Conservation (phyloP, 2,329 filamentous ascomycete species). For the Talaromyces sp. region DNA sequence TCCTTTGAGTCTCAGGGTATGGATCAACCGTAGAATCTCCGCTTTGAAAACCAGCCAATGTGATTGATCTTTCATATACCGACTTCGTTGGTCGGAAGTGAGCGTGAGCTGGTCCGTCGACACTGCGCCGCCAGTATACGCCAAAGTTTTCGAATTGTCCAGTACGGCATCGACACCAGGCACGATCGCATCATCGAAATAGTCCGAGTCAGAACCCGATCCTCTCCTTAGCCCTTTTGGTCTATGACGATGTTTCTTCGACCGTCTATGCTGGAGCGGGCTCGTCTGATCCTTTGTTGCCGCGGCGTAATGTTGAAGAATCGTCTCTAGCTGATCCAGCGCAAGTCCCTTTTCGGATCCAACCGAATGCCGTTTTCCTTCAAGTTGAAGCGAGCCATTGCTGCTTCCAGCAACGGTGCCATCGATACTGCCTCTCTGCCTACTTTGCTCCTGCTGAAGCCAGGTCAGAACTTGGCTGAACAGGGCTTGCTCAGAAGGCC, state of each 20-base stretch:
- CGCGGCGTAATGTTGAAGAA: slow-evolving; percentile 50
- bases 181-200: slow-evolving; percentile 77
- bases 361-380: slow-evolving; percentile 51
- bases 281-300: slow-evolving; percentile 30
- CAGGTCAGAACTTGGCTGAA: slow-evolving; percentile 76
- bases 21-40: slow-evolving; percentile 83
- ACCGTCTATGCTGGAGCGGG: slow-evolving; percentile 27
- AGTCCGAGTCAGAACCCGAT: slow-evolving; percentile 81
- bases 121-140: slow-evolving; percentile 62
- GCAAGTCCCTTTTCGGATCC: slow-evolving; percentile 69
- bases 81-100: slow-evolving; percentile 45
- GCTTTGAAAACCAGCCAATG: slow-evolving; percentile 86
- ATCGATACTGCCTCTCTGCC: slow-evolving; percentile 57
- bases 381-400: slow-evolving; percentile 24
- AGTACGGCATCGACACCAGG: slow-evolving; percentile 80
- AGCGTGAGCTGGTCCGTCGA: slow-evolving; percentile 46
- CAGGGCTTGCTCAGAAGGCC: slow-evolving; percentile 42
- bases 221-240: slow-evolving; percentile 40
- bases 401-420: slow-evolving; percentile 41
- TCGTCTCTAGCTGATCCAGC: slow-evolving; percentile 76
- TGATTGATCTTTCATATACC: slow-evolving; percentile 66
- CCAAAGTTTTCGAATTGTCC: slow-evolving; percentile 86
- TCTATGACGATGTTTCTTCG: slow-evolving; percentile 34
- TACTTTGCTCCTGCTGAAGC: slow-evolving; percentile 75
- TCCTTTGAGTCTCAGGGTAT: slow-evolving; percentile 85